Base-by-base conservation (phyloP, 495 filamentous ascomycete genomes). In the Baudoinia panamericana region DNA sequence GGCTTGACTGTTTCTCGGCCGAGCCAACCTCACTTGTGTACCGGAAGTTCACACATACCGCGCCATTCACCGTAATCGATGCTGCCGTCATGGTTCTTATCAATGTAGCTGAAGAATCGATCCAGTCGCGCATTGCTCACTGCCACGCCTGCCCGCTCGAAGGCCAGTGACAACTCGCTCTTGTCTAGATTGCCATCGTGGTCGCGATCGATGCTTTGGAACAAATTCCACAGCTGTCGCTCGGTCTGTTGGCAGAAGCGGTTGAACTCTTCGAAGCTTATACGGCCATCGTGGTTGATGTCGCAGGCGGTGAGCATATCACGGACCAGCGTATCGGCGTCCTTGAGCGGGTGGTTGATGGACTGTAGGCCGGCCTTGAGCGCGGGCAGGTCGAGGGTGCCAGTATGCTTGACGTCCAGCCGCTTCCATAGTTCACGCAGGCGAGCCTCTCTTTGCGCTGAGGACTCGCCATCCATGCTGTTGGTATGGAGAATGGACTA, bases 11-110 rank as follows among this genome's bases (percentile, higher is more conserved):
- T n/a, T n/a, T n/a, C n/a, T n/a, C n/a, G n/a, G n/a, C n/a, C n/a
- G n/a, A n/a, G n/a, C n/a, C n/a, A n/a, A n/a, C n/a, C n/a, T n/a
- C n/a, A n/a, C n/a, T n/a, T n/a, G n/a, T n/a, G n/a, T n/a, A n/a
- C n/a, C n/a, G n/a, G n/a, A n/a, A n/a, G n/a, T n/a, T n/a, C n/a
- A n/a, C n/a, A 20, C 41, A 11, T 28, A 52, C 48, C 48, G 33
- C 90, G 82, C 90, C 90, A 97, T 66, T 97, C 90, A 41, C 82
- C 73, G 61, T 90, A 97, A 30, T 69, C 81, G 46, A 97, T 94
- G 39, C 72, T 79, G 13, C 75, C 92, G 60, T 96, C 88, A 41
- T 78, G 70, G 59, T 97, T 88, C 55, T 70, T 72, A 60, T 97
- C 90, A 35, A 97, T 82, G 51, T 93, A 78, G 22, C 67, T 64